Percentiles rank a stretch among this genome's conserved stretches.
These are phyloP conservation scores for Anastatica hierochuntica DNA, from an alignment of 345 rosid genomes.

Conservation along the genomic window DNA sequence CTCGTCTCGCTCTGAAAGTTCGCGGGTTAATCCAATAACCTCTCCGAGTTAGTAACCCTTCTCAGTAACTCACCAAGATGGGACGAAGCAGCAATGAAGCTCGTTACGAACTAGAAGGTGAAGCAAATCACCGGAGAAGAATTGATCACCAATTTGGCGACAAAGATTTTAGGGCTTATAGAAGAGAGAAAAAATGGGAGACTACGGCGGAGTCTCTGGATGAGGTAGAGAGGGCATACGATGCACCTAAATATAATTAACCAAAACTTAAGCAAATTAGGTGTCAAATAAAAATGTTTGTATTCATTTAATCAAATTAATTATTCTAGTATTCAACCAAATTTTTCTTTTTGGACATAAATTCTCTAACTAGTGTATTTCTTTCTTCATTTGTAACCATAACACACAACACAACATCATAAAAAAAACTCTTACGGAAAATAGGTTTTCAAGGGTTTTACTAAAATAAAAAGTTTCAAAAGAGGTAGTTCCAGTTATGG, in stretches of 20 bases:
- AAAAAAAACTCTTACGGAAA: no score
- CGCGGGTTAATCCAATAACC: background rate
- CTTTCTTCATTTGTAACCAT: no score
- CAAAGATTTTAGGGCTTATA: background rate
- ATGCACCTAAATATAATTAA: background rate
- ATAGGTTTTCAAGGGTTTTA: no score
- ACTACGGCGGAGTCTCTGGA: background rate
- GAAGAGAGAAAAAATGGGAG: background rate
- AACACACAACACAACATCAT: no score
- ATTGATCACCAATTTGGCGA: background rate
- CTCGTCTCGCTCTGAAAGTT: background rate
- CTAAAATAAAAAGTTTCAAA: no score
- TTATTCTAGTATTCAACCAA: no score
- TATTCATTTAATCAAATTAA: no score
- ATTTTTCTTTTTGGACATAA: no score
- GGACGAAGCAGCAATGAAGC: background rate
- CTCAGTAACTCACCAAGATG: background rate
- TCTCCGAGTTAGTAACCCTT: background rate
- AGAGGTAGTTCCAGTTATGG: no score
- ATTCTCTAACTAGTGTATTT: no score
- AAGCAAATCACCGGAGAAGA: slow-evolving; percentile 10
- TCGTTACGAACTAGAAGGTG: background rate
- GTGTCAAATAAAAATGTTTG: no score
- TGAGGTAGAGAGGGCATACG: background rate
- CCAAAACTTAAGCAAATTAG: background rate